phyloP scores from a whole-genome alignment of 768 basidiomycete genomes.

The Termitomyces sp. region DNA sequence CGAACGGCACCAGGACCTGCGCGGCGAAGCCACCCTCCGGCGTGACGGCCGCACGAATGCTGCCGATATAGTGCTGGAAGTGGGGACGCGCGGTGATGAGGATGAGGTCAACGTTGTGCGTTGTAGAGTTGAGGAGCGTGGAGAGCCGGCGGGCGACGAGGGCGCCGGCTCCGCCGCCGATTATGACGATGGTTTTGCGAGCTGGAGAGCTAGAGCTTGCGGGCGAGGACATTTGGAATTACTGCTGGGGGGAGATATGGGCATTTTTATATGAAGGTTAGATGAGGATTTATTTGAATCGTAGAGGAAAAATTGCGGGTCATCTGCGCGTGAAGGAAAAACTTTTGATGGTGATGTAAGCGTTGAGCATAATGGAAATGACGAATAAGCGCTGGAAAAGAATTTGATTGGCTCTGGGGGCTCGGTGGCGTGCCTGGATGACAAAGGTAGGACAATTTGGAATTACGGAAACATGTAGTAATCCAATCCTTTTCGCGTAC shows the following conservation, averaged over 20 bases:
- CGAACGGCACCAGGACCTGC: constrained; percentile 45
- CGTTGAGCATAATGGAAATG: not conserved
- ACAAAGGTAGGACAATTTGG: not conserved
- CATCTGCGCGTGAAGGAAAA: not conserved
- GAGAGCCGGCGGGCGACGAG: constrained; percentile 46
- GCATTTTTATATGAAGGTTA: too few species aligned
- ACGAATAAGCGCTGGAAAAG: not conserved
- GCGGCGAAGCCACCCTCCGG: constrained; percentile 40
- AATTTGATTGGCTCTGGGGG: not conserved
- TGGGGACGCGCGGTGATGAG: constrained; percentile 53
- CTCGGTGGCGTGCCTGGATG: not conserved
- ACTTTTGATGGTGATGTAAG: not conserved
- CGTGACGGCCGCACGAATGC: constrained; percentile 51
- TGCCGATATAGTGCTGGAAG: constrained; percentile 43
- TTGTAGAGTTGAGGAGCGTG: constrained; percentile 40
- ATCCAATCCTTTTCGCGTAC: too few species aligned
- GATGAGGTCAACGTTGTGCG: constrained; percentile 40
- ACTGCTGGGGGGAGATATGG: too few species aligned
- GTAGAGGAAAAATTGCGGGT: not conserved
- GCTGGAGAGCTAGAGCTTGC: constrained; percentile 4
- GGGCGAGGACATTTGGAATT: not conserved
- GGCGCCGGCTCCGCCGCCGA: constrained; percentile 56
- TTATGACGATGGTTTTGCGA: constrained; percentile 29
- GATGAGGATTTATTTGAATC: not conserved
- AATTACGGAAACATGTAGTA: too few species aligned